These are phyloP conservation scores for Cyphellophora europaea DNA, from an alignment of 2,329 filamentous ascomycete genomes.

Conservation along the genomic window DNA sequence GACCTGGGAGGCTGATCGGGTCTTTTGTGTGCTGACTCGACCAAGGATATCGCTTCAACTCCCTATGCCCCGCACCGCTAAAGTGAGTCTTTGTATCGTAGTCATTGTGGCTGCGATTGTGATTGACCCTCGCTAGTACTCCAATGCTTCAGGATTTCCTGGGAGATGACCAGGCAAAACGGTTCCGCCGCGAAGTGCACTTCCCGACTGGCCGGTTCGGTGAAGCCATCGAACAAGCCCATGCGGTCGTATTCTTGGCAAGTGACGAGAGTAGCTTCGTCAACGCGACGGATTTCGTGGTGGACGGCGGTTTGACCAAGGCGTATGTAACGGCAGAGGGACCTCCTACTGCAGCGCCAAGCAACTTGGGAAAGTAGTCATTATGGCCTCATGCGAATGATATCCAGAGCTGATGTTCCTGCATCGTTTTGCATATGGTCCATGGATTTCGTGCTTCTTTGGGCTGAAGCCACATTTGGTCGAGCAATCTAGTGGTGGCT, in stretches of 20 bases:
- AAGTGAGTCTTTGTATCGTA: too few relatives aligned
- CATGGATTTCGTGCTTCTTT: constrained; percentile 29
- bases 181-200: constrained; percentile 73
- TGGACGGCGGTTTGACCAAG: constrained; percentile 93
- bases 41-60: constrained; percentile 88
- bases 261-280: constrained; percentile 85
- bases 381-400: constrained; percentile 42
- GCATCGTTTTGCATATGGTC: constrained; percentile 37
- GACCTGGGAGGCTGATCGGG: too few relatives aligned
- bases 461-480: constrained; percentile 33
- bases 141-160: constrained; percentile 89
- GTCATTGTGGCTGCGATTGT: too few relatives aligned
- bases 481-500: too few relatives aligned
- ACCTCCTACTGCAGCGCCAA: constrained; percentile 43
- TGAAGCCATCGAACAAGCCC: constrained; percentile 87
- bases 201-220: constrained; percentile 84
- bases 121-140: too few relatives aligned
- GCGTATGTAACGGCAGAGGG: constrained; percentile 65
- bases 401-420: constrained; percentile 38
- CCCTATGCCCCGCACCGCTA: constrained; percentile 78
- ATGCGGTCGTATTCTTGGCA: constrained; percentile 78
- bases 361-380: constrained; percentile 39
- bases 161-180: constrained; percentile 75
- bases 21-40: too few relatives aligned
- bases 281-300: constrained; percentile 84